Evolutionary conservation across 768 basidiomycete species (phyloP).

Genomic region (Tricholoma terreum): DNA sequence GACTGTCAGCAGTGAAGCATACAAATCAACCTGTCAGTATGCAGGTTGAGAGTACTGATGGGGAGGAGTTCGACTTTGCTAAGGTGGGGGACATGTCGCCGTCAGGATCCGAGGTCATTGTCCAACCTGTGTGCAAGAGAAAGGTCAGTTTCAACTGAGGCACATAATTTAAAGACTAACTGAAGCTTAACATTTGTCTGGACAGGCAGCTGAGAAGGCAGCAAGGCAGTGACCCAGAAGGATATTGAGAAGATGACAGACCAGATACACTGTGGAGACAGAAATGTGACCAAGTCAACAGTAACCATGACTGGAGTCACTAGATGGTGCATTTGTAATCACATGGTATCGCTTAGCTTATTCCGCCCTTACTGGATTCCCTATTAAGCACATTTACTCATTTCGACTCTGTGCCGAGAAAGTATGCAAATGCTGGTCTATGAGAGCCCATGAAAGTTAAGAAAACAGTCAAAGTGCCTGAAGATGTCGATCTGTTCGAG

Average conservation of each 20-base stretch:
- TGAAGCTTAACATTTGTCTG: background rate
- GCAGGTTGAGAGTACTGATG: background rate
- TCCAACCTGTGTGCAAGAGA: background rate
- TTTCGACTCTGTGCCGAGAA: slow-evolving; percentile 1
- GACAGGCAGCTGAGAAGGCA: slow-evolving; percentile 2
- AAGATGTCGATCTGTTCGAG: slow-evolving; percentile 4
- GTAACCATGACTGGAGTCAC: background rate
- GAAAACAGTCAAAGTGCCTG: slow-evolving; percentile 3
- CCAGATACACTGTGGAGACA: slow-evolving; percentile 3
- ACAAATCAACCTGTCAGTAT: slow-evolving; percentile 1
- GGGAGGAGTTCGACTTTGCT: slow-evolving; percentile 6
- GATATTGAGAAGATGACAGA: slow-evolving; percentile 12
- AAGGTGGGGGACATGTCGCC: background rate
- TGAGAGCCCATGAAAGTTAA: background rate
- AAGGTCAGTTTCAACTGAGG: background rate
- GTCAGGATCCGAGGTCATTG: slow-evolving; percentile 1
- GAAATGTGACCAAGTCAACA: slow-evolving; percentile 1
- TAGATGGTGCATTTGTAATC: background rate
- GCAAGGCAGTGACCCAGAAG: background rate
- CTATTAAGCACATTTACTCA: background rate
- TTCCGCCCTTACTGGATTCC: background rate
- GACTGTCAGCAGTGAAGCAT: background rate
- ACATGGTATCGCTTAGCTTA: slow-evolving; percentile 1
- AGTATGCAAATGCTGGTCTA: slow-evolving; percentile 5
- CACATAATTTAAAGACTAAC: slow-evolving; percentile 1